Evolutionary conservation across 2,329 filamentous ascomycete genomes (phyloP), one percentile per base, ranked within the genome.

Genomic region (Graphilbum fragrans): DNA sequence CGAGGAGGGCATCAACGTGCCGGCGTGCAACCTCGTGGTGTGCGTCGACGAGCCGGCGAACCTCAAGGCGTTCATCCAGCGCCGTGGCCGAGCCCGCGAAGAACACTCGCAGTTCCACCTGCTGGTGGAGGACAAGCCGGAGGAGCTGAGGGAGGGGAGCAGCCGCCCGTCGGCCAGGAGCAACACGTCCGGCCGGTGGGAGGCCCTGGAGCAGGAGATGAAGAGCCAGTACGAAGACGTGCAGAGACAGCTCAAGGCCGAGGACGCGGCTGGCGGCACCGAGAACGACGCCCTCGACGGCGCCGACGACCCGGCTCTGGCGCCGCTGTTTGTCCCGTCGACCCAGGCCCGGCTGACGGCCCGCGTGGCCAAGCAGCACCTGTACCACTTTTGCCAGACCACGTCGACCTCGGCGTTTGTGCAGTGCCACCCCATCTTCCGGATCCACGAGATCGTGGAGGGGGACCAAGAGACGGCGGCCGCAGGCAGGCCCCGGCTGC

Each of bases 331-430:
- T 17, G 48, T 45, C 5, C 45, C 61, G 19, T 47, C 57, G 19
- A 72, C 67, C 0, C 62, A 79, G 5, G 86, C 85, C 1, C 59
- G 76, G 12, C 62, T 95, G 14, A 82, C 82, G 11, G 67, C 86
- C 2, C 73, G 84, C 31, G 83, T 83, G 49, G 82, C 86, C 1
- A 74, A 80, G 37, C 59, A 68, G n/a, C 86, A 92, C 56, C 68
- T 96, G 2, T 67, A 83, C 37, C 86, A 94, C 57, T 93, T 95
- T 50, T 95, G 88, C 57, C 63, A 66, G 0, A 68, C 70, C 0
- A 56, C 87, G 1, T 68, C 73, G 0, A 61, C 62, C 0, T 64
- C 64, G 1, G 70, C 74, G 21, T 85, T 78, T 52, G 66, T 79
- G 7, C 75, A 87, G 49, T 62, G 63, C 17, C 64, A 71, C 2